These are phyloP conservation scores for Aspergillus chevalieri DNA, from an alignment of 2,329 filamentous ascomycete genomes.

Conservation along the genomic window DNA sequence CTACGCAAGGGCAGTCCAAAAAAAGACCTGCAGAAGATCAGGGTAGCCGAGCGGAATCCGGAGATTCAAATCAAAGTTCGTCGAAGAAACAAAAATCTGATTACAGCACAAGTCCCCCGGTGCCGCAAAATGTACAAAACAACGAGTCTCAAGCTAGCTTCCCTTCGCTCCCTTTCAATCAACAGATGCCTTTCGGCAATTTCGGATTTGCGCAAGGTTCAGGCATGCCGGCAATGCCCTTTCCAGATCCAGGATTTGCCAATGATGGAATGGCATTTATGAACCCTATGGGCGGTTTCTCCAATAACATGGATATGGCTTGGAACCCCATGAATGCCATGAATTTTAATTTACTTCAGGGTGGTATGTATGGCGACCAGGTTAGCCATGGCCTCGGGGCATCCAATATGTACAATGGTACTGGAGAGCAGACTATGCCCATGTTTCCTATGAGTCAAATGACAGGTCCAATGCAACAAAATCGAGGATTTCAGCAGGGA, in stretches of 20 bases:
- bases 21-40: slow-evolving; percentile 79
- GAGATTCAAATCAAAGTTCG: slow-evolving; percentile 31
- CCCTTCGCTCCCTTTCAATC: slow-evolving; percentile 22
- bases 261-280: slow-evolving; percentile 29
- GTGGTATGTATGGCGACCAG: slow-evolving; percentile 31
- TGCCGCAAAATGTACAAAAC: slow-evolving; percentile 7
- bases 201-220: slow-evolving; percentile 27
- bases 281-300: slow-evolving; percentile 37
- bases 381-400: slow-evolving; percentile 25
- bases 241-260: slow-evolving; percentile 29
- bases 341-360: slow-evolving; percentile 31
- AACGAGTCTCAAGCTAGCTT: slow-evolving; percentile 13
- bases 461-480: slow-evolving; percentile 22
- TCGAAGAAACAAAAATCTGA: slow-evolving; percentile 42
- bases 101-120: slow-evolving; percentile 20
- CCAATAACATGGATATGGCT: slow-evolving; percentile 26
- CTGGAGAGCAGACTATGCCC: slow-evolving; percentile 26
- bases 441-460: slow-evolving; percentile 33
- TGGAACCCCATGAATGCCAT: slow-evolving; percentile 44
- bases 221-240: slow-evolving; percentile 27
- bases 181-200: slow-evolving; percentile 31
- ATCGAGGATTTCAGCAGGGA: slow-evolving; percentile 25
- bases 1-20: slow-evolving; percentile 48
- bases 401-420: slow-evolving; percentile 31
- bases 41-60: slow-evolving; percentile 47